Evolutionary conservation across 352 stramenopile species (phyloP).

Genomic region (Pythium biforme): DNA sequence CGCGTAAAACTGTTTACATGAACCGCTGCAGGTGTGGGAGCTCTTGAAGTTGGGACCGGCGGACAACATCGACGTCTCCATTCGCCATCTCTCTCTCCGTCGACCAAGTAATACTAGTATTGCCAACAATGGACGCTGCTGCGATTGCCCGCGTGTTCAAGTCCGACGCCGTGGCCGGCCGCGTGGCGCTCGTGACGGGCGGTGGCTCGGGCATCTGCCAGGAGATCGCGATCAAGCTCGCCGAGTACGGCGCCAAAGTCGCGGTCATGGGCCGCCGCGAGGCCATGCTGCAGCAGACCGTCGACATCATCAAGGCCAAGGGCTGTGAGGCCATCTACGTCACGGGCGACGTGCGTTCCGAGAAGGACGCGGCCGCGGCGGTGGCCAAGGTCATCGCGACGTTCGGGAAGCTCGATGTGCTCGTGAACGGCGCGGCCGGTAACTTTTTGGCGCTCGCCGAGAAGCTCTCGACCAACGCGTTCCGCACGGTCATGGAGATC

Average conservation of each 20-base stretch:
- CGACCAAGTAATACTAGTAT: too few relatives aligned
- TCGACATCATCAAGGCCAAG: conserved; percentile 45
- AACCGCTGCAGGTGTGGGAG: neutral
- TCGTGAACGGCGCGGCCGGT: conserved; percentile 93
- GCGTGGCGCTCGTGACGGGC: conserved; percentile 92
- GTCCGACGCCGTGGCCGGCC: conserved; percentile 45
- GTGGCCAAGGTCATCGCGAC: conserved; percentile 72
- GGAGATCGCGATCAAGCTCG: conserved; percentile 91
- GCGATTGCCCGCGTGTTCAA: conserved; percentile 57
- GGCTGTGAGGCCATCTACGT: conserved; percentile 53
- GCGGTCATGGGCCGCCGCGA: conserved; percentile 93
- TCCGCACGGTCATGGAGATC: conserved; percentile 96
- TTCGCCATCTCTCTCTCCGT: neutral
- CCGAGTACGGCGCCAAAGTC: conserved; percentile 90
- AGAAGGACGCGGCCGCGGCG: conserved; percentile 69
- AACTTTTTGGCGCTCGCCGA: conserved; percentile 92
- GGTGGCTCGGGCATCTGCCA: conserved; percentile 94
- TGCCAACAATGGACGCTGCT: conserved; percentile 52
- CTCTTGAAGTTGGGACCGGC: conserved; percentile 24
- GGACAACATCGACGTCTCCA: neutral
- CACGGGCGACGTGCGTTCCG: conserved; percentile 85
- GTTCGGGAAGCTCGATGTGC: conserved; percentile 90
- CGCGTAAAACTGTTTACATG: conserved; percentile 23
- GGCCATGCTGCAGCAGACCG: conserved; percentile 86
- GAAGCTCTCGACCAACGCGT: conserved; percentile 91